Evolutionary conservation across 1,139 yeast species (phyloP), one percentile per base, ranked within the genome.

Genomic region (Geotrichum australiense): DNA sequence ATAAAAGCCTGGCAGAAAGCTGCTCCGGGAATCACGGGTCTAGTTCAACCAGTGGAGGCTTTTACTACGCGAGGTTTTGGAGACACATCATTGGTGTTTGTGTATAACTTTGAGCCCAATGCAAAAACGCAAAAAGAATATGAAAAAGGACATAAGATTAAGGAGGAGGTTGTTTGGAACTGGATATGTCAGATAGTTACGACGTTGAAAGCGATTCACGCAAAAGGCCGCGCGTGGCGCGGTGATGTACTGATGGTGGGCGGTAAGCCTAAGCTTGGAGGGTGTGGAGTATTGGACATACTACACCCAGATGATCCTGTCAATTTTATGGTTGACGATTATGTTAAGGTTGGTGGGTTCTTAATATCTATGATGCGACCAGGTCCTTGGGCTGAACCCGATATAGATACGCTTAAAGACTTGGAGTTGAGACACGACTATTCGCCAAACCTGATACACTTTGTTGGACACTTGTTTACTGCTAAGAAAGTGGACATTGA

Each of bases 51-150:
- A 6, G 72, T 75, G 40, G 96, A 89, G 57, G 87, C 94, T 8
- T 91, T 91, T 59, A 82, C 96, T 1, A 80, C 93, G 8, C 74
- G 86, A 49, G 84, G 89, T 4, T 91, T 93, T 65, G 89, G 87
- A 30, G 91, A 83, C 50, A 71, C 73, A 47, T 78, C 85, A 23
- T 51, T 66, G 25, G 54, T 75, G 34, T 62, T 78, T 35, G 76
- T 79, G 4, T 76, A 78, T 56, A 93, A 82, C 52, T 84, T 74
- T 57, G 79, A 71, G 56, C 91, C 94, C 21, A 64, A 73, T 42
- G 69, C 86, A 1, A 63, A 64, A 40, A 78, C 87, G 2, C 61
- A 83, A 33, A 64, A 68, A 47, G 84, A 78, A 46, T 37, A 59
- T 51, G 46, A 61, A 45, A 50, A 47, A 47, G 33, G 47, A 47